These are phyloP conservation scores for Obelidium mucronatum DNA, from an alignment of 192 early-diverging fungal species.

Conservation along the genomic window DNA sequence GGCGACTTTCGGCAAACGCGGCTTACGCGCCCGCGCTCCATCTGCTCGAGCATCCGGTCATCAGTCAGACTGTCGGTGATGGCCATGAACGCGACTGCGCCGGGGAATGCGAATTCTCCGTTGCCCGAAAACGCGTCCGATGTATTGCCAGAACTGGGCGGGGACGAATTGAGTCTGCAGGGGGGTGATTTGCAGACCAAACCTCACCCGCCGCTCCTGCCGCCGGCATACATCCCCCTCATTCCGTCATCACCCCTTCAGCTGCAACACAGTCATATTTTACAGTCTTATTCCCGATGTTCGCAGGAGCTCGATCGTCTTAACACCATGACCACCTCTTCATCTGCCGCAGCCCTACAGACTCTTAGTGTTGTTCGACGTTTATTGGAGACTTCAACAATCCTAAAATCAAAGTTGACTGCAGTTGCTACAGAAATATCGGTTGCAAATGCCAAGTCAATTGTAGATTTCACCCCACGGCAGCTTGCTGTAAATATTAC, in stretches of 20 bases:
- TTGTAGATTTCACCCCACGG: constrained; percentile 26
- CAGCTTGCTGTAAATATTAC: constrained; percentile 28
- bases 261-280: constrained; percentile 21
- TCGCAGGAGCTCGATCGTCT: constrained; percentile 24
- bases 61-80: constrained; percentile 29
- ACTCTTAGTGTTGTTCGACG: constrained; percentile 26
- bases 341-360: constrained; percentile 4
- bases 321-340: constrained; percentile 8
- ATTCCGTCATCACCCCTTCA: constrained; percentile 34
- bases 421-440: constrained; percentile 10
- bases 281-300: constrained; percentile 5
- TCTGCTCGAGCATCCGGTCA: constrained; percentile 11
- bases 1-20: constrained; percentile 12
- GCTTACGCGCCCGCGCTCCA: constrained; percentile 14
- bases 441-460: background rate
- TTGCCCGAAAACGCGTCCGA: background rate
- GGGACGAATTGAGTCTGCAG: background rate
- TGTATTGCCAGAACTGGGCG: background rate
- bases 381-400: constrained; percentile 31
- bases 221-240: constrained; percentile 18
- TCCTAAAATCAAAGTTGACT: constrained; percentile 27
- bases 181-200: background rate
- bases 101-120: background rate
- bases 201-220: background rate
- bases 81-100: constrained; percentile 6